Conservation (phyloP, 1,139 yeast genomes). For the Pichia sp. region DNA sequence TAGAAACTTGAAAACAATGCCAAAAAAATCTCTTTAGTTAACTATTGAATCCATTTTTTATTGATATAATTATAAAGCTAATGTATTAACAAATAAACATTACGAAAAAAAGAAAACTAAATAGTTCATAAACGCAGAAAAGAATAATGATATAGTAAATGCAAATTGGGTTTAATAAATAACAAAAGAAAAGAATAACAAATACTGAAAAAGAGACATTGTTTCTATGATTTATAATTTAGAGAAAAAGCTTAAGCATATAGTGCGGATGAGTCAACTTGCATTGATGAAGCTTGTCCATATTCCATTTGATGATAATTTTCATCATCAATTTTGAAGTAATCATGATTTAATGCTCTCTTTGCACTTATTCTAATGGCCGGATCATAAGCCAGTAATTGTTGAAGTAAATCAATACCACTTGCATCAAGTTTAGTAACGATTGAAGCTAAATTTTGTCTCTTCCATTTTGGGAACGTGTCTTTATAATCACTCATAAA, state of each 20-base stretch:
- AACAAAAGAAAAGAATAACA: background rate
- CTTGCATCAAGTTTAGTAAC: conserved; percentile 79
- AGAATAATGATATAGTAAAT: background rate
- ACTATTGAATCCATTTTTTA: too few relatives aligned
- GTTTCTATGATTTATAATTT: background rate
- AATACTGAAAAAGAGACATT: background rate
- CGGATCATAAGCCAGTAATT: conserved; percentile 84
- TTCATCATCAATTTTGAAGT: conserved; percentile 56
- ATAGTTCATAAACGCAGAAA: background rate
- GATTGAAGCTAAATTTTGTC: conserved; percentile 59
- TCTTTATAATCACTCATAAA: conserved; percentile 92
- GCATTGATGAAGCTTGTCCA: conserved; percentile 31
- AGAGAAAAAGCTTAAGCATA: conserved; percentile 19
- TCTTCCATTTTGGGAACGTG: conserved; percentile 92
- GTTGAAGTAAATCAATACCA: conserved; percentile 78
- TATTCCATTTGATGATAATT: conserved; percentile 23
- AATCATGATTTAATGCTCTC: conserved; percentile 85
- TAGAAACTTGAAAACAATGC: too few relatives aligned
- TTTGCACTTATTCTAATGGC: conserved; percentile 92
- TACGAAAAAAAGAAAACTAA: background rate
- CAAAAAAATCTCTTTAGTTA: too few relatives aligned
- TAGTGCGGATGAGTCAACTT: conserved; percentile 30
- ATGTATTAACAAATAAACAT: background rate
- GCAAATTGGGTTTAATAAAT: background rate
- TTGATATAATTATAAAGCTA: background rate